Conservation (phyloP, 768 basidiomycete species). For the Phlegmacium glaucopus region DNA sequence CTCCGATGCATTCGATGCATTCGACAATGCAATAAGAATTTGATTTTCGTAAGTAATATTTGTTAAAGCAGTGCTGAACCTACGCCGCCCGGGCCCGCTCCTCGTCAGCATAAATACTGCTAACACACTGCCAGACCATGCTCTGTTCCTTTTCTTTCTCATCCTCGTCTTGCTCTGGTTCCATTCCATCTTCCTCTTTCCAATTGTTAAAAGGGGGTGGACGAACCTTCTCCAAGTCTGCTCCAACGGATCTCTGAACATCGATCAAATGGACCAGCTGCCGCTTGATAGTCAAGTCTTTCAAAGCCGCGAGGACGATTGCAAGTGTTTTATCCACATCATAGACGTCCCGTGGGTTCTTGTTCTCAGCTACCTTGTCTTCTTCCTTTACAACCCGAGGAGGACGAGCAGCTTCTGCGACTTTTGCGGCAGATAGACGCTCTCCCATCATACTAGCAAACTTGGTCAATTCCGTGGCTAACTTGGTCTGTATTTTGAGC, state of each 20-base stretch:
- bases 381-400: background rate
- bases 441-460: slow-evolving; percentile 27
- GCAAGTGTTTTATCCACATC: background rate
- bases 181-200: background rate
- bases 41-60: too few relatives aligned
- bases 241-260: slow-evolving; percentile 33
- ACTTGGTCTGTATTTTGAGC: background rate
- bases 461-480: slow-evolving; percentile 11
- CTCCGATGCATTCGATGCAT: too few relatives aligned
- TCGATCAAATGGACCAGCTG: slow-evolving; percentile 34
- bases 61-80: too few relatives aligned
- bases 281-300: slow-evolving; percentile 15
- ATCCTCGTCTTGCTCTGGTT: background rate
- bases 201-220: background rate
- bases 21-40: too few relatives aligned
- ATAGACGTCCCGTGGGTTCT: background rate
- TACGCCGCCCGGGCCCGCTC: too few relatives aligned
- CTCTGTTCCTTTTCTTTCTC: background rate
- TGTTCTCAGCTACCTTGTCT: background rate
- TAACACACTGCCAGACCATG: background rate
- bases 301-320: background rate
- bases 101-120: too few relatives aligned
- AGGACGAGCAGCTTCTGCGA: background rate
- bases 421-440: slow-evolving; percentile 1
- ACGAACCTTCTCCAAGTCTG: slow-evolving; percentile 15